Evolutionary conservation across 768 basidiomycete genomes (phyloP), one percentile per base, ranked within the genome.

Genomic region (Boletus rubescentipes): DNA sequence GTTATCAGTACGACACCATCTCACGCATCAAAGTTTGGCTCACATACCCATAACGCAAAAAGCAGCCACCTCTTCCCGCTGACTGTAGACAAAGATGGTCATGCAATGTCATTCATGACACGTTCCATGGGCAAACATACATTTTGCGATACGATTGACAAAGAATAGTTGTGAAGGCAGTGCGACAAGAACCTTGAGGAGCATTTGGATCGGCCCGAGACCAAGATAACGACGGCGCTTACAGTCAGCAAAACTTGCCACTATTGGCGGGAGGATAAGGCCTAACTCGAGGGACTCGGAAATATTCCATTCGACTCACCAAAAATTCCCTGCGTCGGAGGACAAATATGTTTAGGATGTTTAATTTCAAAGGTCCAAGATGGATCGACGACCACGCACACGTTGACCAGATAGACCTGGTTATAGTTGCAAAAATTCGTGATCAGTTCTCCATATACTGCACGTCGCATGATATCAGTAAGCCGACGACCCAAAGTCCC

Each of bases 241-340:
- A 61, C 62, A 1, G 61, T 62, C 51, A 62, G 51, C 18, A 62
- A 15, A 31, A 56, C 54, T 51, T 64, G 62, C 62, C 61, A 64
- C 62, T 62, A 12, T 35, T 23, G 11, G n/a, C 9, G 21, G 34
- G n/a, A 49, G 9, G 41, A 34, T 32, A 35, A 51, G 57, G 4
- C 4, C 21, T 20, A 30, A 26, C 5, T 29, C 34, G 8, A 42
- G 5, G 16, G 12, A 32, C 18, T 42, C n/a, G 26, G 18, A 14
- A 20, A n/a, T 20, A 37, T 16, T 7, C 14, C 4, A 12, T n/a
- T 12, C 23, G 9, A 49, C 61, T 55, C 43, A 62, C 62, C 48
- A 62, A 41, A 37, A 45, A 64, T 39, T 60, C 35, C 15, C 62
- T 62, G 31, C 16, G 12, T 18, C 41, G 10, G 30, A 34, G 21